Evolutionary conservation across 2,329 filamentous ascomycete genomes (phyloP).

Genomic region (Botrytis galanthina): DNA sequence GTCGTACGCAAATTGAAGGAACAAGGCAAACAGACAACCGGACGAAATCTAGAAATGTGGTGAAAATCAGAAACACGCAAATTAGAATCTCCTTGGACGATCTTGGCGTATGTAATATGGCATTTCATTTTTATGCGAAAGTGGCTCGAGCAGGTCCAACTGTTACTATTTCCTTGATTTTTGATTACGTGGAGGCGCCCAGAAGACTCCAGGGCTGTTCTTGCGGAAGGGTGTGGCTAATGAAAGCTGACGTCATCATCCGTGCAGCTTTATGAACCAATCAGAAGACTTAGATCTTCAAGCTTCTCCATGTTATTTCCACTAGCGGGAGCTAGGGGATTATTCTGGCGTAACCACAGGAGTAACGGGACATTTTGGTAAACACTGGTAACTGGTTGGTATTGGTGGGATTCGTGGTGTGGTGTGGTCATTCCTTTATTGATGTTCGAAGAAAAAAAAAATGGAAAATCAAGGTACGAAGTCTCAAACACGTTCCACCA

Average conservation of each 20-base stretch:
- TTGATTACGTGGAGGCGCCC: not conserved
- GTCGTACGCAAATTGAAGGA: not conserved
- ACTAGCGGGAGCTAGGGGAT: not conserved
- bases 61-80: slow-evolving; percentile 2
- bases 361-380: not conserved
- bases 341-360: not conserved
- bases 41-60: not conserved
- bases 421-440: not conserved
- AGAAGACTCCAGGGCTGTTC: not conserved
- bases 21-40: not conserved
- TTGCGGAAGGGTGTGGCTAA: not conserved
- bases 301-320: slow-evolving; percentile 1
- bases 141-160: not conserved
- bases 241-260: slow-evolving; percentile 4
- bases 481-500: not conserved
- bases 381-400: not conserved
- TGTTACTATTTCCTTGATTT: not conserved
- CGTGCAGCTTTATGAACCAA: not conserved
- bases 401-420: not conserved
- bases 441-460: not conserved
- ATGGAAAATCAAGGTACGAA: not conserved
- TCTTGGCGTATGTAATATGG: slow-evolving; percentile 14
- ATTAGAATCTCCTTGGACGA: not conserved
- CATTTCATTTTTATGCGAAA: not conserved
- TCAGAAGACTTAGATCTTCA: not conserved